Evolutionary conservation across 805 yeast genomes (phyloP).

Genomic region (Sugiyamaella chiloensis): DNA sequence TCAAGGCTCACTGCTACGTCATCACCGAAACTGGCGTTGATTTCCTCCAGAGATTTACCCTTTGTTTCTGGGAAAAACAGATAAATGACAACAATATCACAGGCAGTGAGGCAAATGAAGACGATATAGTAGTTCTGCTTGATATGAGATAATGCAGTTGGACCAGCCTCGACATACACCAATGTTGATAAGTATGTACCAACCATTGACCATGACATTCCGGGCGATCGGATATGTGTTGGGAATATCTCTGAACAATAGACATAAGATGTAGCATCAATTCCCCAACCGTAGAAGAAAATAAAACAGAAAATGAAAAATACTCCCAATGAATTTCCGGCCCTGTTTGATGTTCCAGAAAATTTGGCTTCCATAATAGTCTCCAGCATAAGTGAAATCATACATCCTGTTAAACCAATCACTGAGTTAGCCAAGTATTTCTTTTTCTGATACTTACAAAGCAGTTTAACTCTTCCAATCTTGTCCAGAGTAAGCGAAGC

Average conservation of each 20-base stretch:
- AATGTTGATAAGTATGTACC: slow-evolving; percentile 14
- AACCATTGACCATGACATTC: slow-evolving; percentile 32
- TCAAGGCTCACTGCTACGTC: slow-evolving; percentile 1
- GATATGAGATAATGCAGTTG: slow-evolving; percentile 39
- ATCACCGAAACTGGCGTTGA: slow-evolving; percentile 5
- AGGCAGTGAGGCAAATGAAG: slow-evolving; percentile 12
- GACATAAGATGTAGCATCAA: slow-evolving; percentile 8
- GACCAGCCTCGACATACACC: slow-evolving; percentile 28
- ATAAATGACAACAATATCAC: slow-evolving; percentile 20
- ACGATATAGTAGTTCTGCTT: slow-evolving; percentile 43
- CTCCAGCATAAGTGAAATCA: slow-evolving; percentile 1
- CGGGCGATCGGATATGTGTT: slow-evolving; percentile 37
- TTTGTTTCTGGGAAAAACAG: slow-evolving; percentile 35
- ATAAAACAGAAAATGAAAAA: slow-evolving; percentile 5
- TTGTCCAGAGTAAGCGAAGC: slow-evolving; percentile 2
- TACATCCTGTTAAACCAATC: slow-evolving; percentile 8
- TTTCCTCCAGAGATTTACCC: neutral
- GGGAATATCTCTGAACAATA: slow-evolving; percentile 12
- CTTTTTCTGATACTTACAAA: neutral
- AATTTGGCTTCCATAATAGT: slow-evolving; percentile 1
- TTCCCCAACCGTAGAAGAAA: slow-evolving; percentile 1
- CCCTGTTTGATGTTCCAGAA: neutral
- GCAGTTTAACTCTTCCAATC: slow-evolving; percentile 1
- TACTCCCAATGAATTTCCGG: slow-evolving; percentile 3
- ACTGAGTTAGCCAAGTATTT: neutral